Evolutionary conservation across 768 basidiomycete species (phyloP).

Genomic region (Pleurotus djamor): DNA sequence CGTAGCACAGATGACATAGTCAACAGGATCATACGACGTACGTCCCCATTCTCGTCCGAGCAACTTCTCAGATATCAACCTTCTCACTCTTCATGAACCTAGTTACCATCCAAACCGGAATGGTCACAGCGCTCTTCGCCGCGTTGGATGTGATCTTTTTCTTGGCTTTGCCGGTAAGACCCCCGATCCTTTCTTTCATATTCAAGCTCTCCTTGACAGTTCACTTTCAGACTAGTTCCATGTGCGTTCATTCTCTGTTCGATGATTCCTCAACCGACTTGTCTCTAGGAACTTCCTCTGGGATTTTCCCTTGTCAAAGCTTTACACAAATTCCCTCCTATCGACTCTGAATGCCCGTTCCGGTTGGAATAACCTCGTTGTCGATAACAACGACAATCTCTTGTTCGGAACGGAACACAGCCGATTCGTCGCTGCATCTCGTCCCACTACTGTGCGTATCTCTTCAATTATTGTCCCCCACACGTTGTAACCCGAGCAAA

Average conservation of each 20-base stretch:
- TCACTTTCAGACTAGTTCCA: neutral
- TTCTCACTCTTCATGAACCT: neutral
- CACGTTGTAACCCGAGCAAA: neutral
- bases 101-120: conserved; percentile 9
- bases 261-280: neutral
- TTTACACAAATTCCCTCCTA: conserved; percentile 9
- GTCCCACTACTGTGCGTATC: neutral
- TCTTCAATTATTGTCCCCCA: neutral
- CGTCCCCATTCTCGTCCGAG: neutral
- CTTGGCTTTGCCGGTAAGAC: conserved; percentile 1
- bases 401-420: neutral
- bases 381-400: neutral
- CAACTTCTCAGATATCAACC: neutral
- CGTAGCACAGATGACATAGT: conserved; percentile 2
- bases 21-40: conserved; percentile 5
- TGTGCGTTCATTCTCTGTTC: neutral
- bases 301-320: conserved; percentile 9
- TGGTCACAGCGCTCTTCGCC: conserved; percentile 3
- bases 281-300: conserved; percentile 8
- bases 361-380: conserved; percentile 7
- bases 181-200: neutral
- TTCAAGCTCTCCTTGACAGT: neutral
- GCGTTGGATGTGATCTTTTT: conserved; percentile 4
- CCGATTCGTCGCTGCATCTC: neutral
- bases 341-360: conserved; percentile 10